A percentile compares a stretch with the other conserved stretches of the same genome.
Evolutionary conservation across 768 basidiomycete species (phyloP).

Genomic region (Suillus sp.): DNA sequence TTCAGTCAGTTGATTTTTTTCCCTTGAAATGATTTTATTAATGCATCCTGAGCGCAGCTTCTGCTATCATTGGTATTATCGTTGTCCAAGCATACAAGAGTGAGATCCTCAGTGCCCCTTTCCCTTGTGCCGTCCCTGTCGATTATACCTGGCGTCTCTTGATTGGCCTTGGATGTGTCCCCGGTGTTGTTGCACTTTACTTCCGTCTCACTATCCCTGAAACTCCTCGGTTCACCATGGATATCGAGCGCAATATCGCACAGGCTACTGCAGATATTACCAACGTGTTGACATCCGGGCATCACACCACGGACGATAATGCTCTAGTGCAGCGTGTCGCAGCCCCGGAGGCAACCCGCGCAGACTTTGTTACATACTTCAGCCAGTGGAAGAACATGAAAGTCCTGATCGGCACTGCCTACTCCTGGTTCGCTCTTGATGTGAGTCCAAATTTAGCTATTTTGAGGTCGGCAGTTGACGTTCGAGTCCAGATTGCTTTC

Average conservation of each 20-base stretch:
- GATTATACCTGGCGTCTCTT: slow-evolving; percentile 86
- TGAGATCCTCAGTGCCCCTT: slow-evolving; percentile 47
- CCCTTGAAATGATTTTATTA: not conserved
- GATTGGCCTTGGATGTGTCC: slow-evolving; percentile 86
- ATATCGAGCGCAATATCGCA: slow-evolving; percentile 79
- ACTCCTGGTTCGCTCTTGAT: slow-evolving; percentile 89
- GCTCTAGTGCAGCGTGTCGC: slow-evolving; percentile 59
- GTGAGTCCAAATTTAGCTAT: slow-evolving; percentile 40
- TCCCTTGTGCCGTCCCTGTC: slow-evolving; percentile 47
- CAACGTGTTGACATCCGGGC: slow-evolving; percentile 59
- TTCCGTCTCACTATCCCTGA: slow-evolving; percentile 94
- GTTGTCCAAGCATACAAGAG: slow-evolving; percentile 69
- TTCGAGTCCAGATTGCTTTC: slow-evolving; percentile 65
- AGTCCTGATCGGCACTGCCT: slow-evolving; percentile 74
- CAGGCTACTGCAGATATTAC: slow-evolving; percentile 77
- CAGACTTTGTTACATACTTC: slow-evolving; percentile 73
- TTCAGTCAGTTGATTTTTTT: slow-evolving; percentile 45
- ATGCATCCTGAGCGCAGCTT: slow-evolving; percentile 39
- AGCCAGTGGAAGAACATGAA: slow-evolving; percentile 77
- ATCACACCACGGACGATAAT: slow-evolving; percentile 52
- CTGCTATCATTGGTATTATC: slow-evolving; percentile 67
- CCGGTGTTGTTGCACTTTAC: slow-evolving; percentile 80
- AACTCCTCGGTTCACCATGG: slow-evolving; percentile 91
- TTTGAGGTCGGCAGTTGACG: slow-evolving; percentile 2
- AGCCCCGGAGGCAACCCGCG: slow-evolving; percentile 66